Base-by-base conservation (phyloP, 495 filamentous ascomycete genomes). In the Xeromyces bisporus region DNA sequence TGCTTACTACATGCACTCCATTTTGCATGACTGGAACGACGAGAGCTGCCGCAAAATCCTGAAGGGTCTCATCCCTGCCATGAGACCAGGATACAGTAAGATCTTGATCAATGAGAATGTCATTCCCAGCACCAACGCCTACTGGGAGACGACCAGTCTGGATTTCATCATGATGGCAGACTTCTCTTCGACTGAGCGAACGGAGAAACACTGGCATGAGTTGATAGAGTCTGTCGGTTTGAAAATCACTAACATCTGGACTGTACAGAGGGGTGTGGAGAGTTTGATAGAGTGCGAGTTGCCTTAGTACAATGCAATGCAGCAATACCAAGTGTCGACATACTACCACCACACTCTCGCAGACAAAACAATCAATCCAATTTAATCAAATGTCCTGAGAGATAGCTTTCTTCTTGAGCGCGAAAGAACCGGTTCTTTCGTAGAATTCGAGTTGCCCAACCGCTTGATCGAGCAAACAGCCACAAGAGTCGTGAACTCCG, bases 21-120 rank as follows among this genome's bases (percentile, higher is more conserved):
- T 56, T 6, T 48, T 67, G 2, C 60, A 66, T 31, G 54, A 66
- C 47, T 64, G 59, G 60, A 38, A 52, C 2, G 62, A 66, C 32
- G 34, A 46, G 5, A 40, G 44, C 15, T 53, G 51, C 32, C 28
- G 34, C 6, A 42, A 39, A 6, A 63, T 66, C 26, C 45, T 65
- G 1, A 26, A 33, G 13, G 50, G 56, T 10, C 24, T 56, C 6
- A 29, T 36, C 1, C 32, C 38, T 3, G 59, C 59, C 14, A 56
- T 67, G 58, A 47, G 41, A 12, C 46, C 38, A 0, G 56, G 55
- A 2, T 53, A 60, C 40, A 58, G 52, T 34, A 60, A 51, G 39
- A 10, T 66, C 0, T 34, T 69, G 11, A 52, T 69, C 34, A 59
- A 64, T 26, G 64, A 66, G 40, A 51, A 57, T 28, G 48, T 62